Conservation (phyloP, 2,329 filamentous ascomycete species). For the Dactylellina drechsleri region DNA sequence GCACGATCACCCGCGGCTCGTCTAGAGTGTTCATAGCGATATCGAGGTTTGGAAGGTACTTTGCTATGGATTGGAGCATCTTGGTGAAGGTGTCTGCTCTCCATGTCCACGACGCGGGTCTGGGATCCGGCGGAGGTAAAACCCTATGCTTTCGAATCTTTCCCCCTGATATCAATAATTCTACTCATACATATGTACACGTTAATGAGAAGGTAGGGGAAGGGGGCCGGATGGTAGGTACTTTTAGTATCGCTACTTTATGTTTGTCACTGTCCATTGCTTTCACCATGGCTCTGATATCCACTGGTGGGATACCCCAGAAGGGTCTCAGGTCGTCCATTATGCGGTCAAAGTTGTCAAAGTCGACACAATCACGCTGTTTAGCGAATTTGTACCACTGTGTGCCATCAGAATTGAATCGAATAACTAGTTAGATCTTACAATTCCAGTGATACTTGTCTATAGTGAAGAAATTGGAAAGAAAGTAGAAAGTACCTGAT, state of each 20-base stretch:
- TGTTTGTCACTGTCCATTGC: conserved; percentile 59
- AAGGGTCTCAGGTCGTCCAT: conserved; percentile 72
- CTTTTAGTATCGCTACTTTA: conserved; percentile 32
- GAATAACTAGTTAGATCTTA: conserved; percentile 3
- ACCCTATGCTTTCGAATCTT: conserved; percentile 60
- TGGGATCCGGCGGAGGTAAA: conserved; percentile 58
- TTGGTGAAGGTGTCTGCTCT: conserved; percentile 62
- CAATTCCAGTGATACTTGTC: no score
- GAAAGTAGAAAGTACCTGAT: conserved; percentile 59
- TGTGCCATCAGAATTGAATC: not conserved
- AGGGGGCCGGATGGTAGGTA: no score
- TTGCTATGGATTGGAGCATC: conserved; percentile 65
- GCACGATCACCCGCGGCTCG: conserved; percentile 71
- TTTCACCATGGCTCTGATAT: conserved; percentile 63
- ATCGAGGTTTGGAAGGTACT: conserved; percentile 71
- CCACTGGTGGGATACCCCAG: conserved; percentile 65
- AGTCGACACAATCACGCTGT: conserved; percentile 67
- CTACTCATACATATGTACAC: not conserved
- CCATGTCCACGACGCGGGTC: conserved; percentile 60
- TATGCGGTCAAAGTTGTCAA: conserved; percentile 73
- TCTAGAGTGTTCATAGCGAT: conserved; percentile 74
- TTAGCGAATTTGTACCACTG: conserved; percentile 69
- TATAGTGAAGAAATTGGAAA: not conserved
- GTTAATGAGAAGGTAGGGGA: no score
- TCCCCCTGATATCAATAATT: conserved; percentile 54